Percentiles rank a stretch among this genome's conserved stretches.
Conservation (phyloP, 768 basidiomycete species). For the Piloderma croceum region DNA sequence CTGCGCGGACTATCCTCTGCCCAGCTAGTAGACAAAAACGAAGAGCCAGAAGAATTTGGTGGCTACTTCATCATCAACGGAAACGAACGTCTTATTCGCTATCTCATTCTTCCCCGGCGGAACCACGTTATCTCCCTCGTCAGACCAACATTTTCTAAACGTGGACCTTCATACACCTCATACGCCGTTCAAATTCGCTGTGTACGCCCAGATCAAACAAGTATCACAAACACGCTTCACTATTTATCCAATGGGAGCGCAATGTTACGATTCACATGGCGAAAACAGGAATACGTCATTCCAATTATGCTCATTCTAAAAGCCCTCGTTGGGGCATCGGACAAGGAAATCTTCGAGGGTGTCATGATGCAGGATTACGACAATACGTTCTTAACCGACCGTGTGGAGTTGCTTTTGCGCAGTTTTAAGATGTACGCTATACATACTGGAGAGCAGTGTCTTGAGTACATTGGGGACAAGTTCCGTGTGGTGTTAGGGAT, state of each 20-base stretch:
- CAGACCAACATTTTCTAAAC: slow-evolving; percentile 85
- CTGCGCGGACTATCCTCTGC: slow-evolving; percentile 79
- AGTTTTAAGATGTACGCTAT: slow-evolving; percentile 93
- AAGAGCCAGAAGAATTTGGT: slow-evolving; percentile 98
- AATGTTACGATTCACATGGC: slow-evolving; percentile 94
- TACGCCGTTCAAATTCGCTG: slow-evolving; percentile 95
- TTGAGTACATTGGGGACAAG: slow-evolving; percentile 94
- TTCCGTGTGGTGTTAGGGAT: slow-evolving; percentile 87
- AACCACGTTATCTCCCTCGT: slow-evolving; percentile 92
- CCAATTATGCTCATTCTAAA: slow-evolving; percentile 97
- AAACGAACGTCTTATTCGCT: slow-evolving; percentile 97
- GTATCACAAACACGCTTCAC: slow-evolving; percentile 93
- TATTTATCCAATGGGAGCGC: slow-evolving; percentile 95
- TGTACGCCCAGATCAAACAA: slow-evolving; percentile 88
- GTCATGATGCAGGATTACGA: slow-evolving; percentile 95
- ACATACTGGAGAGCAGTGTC: slow-evolving; percentile 82
- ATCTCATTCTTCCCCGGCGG: slow-evolving; percentile 91
- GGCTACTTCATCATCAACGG: slow-evolving; percentile 99
- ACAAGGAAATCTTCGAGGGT: slow-evolving; percentile 95
- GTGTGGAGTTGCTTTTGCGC: slow-evolving; percentile 87
- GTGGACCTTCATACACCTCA: slow-evolving; percentile 91
- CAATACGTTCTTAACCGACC: slow-evolving; percentile 96
- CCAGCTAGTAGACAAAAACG: slow-evolving; percentile 82
- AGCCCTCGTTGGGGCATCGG: slow-evolving; percentile 83
- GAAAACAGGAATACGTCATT: slow-evolving; percentile 97